Percentiles rank a stretch among this genome's conserved stretches.
Conservation (phyloP, 1,284 basidiomycete genomes). For the Boletellus deceptivus region DNA sequence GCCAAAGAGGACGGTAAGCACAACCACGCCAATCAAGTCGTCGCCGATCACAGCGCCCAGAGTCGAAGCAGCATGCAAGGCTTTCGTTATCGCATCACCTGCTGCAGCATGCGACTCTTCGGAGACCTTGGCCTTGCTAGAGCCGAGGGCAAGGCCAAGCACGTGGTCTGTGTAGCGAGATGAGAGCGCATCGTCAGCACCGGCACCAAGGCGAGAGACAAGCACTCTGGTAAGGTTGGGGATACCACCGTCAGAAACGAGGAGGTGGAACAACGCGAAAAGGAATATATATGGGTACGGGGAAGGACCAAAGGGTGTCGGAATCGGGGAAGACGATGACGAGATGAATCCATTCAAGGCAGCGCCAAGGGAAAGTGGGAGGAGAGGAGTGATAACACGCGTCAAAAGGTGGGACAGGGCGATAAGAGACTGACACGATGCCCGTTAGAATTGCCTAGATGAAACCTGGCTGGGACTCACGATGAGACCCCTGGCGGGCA, state of each 20-base stretch:
- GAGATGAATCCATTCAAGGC: constrained; percentile 62
- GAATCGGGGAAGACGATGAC: constrained; percentile 15
- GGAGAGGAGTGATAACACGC: constrained; percentile 71
- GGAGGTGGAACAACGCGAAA: constrained; percentile 63
- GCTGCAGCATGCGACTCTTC: constrained; percentile 77
- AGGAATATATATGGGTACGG: constrained; percentile 63
- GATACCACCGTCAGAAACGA: constrained; percentile 72
- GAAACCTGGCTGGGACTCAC: constrained; percentile 11
- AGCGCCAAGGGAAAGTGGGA: constrained; percentile 72
- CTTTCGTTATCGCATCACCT: constrained; percentile 85
- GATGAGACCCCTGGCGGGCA: constrained; percentile 22
- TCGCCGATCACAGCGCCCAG: constrained; percentile 79
- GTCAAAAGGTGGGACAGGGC: constrained; percentile 66
- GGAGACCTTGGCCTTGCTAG: constrained; percentile 6
- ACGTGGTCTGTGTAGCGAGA: constrained; percentile 78
- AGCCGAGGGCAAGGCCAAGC: constrained; percentile 81
- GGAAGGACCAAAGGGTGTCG: constrained; percentile 39
- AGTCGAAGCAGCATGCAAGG: constrained; percentile 85
- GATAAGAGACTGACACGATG: constrained; percentile 52
- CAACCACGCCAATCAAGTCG: constrained; percentile 63
- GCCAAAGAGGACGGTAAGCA: constrained; percentile 64
- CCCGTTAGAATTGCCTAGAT: constrained; percentile 9
- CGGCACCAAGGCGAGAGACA: constrained; percentile 87
- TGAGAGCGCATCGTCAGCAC: constrained; percentile 78
- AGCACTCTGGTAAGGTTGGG: constrained; percentile 66